Conservation (phyloP, 148 eudicot species). For the Rhododendron griersonianum region DNA sequence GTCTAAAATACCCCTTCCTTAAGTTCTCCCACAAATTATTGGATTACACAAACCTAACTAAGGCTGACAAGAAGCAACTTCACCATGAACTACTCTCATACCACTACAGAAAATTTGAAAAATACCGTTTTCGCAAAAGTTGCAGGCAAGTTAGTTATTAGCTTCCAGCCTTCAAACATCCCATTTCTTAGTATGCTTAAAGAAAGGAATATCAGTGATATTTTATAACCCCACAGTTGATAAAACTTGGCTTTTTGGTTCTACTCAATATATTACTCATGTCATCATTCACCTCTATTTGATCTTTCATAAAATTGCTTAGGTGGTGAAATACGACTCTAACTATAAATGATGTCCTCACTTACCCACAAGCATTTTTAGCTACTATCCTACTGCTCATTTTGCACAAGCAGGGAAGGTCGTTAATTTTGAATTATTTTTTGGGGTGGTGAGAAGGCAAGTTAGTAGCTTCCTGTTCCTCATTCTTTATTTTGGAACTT, state of each 20-base stretch:
- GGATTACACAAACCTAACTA: not conserved
- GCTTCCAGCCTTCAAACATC: not conserved
- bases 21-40: not conserved
- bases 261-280: not conserved
- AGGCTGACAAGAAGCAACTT: slow-evolving; percentile 1
- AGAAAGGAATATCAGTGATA: not conserved
- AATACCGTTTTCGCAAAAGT: not conserved
- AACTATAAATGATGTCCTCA: not conserved
- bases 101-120: not conserved
- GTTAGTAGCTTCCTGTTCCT: not conserved
- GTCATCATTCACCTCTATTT: not conserved
- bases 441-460: not conserved
- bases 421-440: not conserved
- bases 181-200: not conserved
- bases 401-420: not conserved
- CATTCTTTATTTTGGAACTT: not conserved
- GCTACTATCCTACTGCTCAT: not conserved
- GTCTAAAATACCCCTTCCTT: not conserved
- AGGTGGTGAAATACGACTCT: not conserved
- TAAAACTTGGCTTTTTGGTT: not conserved
- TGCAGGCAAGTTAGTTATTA: not conserved
- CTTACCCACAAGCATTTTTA: not conserved
- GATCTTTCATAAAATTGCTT: not conserved
- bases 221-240: not conserved
- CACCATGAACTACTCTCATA: not conserved